Percentiles rank a stretch among this genome's conserved stretches.
phyloP scores from a whole-genome alignment of 345 rosid genomes.

The Garcia nutans region DNA sequence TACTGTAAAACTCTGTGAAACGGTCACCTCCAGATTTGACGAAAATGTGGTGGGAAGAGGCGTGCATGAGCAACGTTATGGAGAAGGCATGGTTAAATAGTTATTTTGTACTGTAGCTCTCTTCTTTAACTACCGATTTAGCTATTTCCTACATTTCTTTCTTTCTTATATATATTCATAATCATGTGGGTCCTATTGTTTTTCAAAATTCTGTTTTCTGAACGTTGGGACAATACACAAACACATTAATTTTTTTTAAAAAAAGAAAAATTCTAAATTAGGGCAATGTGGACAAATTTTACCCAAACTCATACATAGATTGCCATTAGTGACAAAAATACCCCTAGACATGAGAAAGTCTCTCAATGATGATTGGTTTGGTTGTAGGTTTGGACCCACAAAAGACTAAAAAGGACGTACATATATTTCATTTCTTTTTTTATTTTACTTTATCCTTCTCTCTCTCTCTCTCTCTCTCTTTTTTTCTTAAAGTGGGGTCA shows the following conservation, averaged over 20 bases:
- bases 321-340: neutral
- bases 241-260: too few relatives aligned
- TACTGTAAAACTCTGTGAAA: neutral
- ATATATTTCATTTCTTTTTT: too few relatives aligned
- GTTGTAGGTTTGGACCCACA: slow-evolving; percentile 4
- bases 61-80: slow-evolving; percentile 34
- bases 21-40: slow-evolving; percentile 20
- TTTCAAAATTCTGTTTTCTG: slow-evolving; percentile 4
- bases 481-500: neutral
- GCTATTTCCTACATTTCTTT: neutral
- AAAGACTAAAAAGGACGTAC: neutral
- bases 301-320: slow-evolving; percentile 2
- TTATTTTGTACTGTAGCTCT: neutral
- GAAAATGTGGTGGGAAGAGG: slow-evolving; percentile 11
- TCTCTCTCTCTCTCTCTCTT: neutral
- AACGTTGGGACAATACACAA: slow-evolving; percentile 22
- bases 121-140: neutral
- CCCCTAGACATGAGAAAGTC: neutral
- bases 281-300: slow-evolving; percentile 13
- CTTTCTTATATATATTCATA: slow-evolving; percentile 2
- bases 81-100: slow-evolving; percentile 39
- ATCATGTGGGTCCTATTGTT: neutral
- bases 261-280: neutral
- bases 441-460: neutral
- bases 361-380: slow-evolving; percentile 6